These are phyloP conservation scores for Corymbia maculata DNA, from an alignment of 345 rosid species.

Conservation along the genomic window DNA sequence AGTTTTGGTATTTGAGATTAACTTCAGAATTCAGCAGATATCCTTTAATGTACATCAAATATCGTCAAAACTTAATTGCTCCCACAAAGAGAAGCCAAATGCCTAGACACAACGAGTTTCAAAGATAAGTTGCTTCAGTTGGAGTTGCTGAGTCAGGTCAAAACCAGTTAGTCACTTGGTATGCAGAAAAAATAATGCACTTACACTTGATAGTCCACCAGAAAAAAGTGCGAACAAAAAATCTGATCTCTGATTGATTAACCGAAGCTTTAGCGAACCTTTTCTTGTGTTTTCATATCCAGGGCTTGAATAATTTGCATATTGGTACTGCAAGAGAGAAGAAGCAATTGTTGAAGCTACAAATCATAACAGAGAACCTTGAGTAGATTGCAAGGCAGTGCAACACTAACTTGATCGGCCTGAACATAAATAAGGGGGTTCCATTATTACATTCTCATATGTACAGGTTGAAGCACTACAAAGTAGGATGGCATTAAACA, in stretches of 20 bases:
- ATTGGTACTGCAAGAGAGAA: constrained; percentile 46
- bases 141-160: too few relatives aligned
- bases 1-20: too few relatives aligned
- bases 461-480: constrained; percentile 47
- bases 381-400: background rate
- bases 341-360: background rate
- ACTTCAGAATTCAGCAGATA: too few relatives aligned
- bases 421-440: constrained; percentile 58
- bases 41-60: background rate
- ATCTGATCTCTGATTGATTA: constrained; percentile 87
- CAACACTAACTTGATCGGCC: constrained; percentile 65
- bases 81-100: too few relatives aligned
- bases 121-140: too few relatives aligned
- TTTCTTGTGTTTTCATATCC: constrained; percentile 48
- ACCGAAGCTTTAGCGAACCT: constrained; percentile 41
- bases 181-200: background rate
- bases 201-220: constrained; percentile 45
- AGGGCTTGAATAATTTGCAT: constrained; percentile 27
- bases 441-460: constrained; percentile 28
- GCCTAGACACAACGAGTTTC: too few relatives aligned
- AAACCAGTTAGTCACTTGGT: background rate
- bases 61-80: too few relatives aligned
- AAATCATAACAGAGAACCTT: background rate
- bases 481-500: background rate
- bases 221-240: constrained; percentile 71